Evolutionary conservation across 2,329 filamentous ascomycete species (phyloP), one percentile per base, ranked within the genome.

Genomic region (Neofusicoccum laricinum): DNA sequence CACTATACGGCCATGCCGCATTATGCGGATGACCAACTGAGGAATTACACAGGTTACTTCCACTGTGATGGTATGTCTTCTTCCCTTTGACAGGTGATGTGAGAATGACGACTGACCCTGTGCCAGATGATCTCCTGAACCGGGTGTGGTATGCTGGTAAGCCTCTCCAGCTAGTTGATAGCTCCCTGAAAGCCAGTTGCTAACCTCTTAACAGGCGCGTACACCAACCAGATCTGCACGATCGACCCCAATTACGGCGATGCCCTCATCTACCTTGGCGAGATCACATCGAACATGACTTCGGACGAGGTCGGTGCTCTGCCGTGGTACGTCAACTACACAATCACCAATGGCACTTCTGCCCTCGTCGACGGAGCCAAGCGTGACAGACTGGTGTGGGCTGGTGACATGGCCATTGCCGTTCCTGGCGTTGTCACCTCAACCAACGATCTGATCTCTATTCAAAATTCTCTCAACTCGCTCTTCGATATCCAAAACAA

Each of bases 321-420:
- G 82, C 82, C 4, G 15, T 64, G 63, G 63, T 70, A 73, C 0
- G 79, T 79, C 40, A 77, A 79, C 66, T 76, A 73, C 2, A 75
- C 65, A 1, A 66, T 80, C 68, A 75, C 53, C 68, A 69, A 64
- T 8, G 78, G 78, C 8, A 71, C 78, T 64, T 74, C 71, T 12
- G 74, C 73, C 2, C 70, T 79, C 49, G 74, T 77, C 4, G 78
- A 80, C 65, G 77, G 77, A 2, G 77, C 75, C n/a, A 79, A 80
- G 51, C 72, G 78, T 7, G 78, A 80, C 64, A 71, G 77, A 2
- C 72, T 78, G 1, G 77, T 80, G 5, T 80, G 79, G 75, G 79
- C 81, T 1, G 82, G 81, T 7, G 81, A 83, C 59, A 83, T 84
- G 80, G 81, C 79, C 0, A 78, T 83, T 59, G 81, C 81, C 2